phyloP scores from a whole-genome alignment of 768 basidiomycete species.

The Neoboletus magnificus region DNA sequence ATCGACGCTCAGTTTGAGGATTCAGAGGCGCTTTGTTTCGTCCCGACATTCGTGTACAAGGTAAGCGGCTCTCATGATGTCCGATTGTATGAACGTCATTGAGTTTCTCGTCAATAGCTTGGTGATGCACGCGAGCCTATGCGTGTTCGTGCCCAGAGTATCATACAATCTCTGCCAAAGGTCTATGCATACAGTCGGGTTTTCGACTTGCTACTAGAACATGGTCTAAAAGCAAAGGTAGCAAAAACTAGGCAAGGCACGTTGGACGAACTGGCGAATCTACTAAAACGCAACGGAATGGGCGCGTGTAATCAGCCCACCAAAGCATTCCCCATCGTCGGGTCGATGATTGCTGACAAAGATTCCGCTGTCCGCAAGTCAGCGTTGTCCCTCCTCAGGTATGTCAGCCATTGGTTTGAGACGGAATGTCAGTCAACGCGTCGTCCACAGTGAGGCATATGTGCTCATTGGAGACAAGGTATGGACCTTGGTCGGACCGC shows the following conservation, averaged over 20 bases:
- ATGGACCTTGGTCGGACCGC: constrained; percentile 70
- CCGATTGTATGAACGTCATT: not conserved
- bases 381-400: constrained; percentile 80
- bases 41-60: constrained; percentile 88
- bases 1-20: constrained; percentile 80
- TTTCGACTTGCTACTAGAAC: constrained; percentile 82
- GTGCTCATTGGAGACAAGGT: constrained; percentile 80
- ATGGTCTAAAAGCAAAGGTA: constrained; percentile 87
- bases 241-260: constrained; percentile 88
- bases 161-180: constrained; percentile 81
- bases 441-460: constrained; percentile 66
- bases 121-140: constrained; percentile 89
- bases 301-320: constrained; percentile 69
- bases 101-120: constrained; percentile 49
- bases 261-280: constrained; percentile 73
- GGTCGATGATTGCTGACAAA: constrained; percentile 81
- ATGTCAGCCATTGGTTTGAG: constrained; percentile 21
- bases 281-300: constrained; percentile 81
- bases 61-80: constrained; percentile 37
- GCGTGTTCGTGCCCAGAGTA: constrained; percentile 73
- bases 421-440: constrained; percentile 5
- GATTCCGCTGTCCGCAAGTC: constrained; percentile 88
- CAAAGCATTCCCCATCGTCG: constrained; percentile 77
- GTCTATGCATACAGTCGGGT: constrained; percentile 93
- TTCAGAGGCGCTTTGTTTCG: constrained; percentile 80